Evolutionary conservation across 1,139 yeast species (phyloP), one percentile per base, ranked within the genome.

Genomic region (Lodderomyces beijingensis): DNA sequence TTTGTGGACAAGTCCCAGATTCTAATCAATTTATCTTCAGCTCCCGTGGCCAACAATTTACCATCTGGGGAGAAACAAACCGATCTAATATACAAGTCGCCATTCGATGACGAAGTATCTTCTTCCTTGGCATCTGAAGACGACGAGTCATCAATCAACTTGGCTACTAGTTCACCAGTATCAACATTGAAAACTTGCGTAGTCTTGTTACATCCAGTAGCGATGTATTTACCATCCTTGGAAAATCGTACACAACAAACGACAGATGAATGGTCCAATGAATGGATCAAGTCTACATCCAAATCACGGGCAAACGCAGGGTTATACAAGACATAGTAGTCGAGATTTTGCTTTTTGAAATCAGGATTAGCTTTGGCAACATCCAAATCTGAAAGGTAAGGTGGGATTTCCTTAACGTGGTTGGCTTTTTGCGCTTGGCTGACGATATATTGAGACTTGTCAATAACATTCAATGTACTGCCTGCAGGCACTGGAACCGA

Each of bases 11-110:
- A 77, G 58, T 91, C 96, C 98, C 98, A 91, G 53, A 91, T 89
- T 59, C 98, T 77, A 50, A 91, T 91, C 54, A 87, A 79, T 61
- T 87, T 88, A 63, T 91, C 98, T 64, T 91, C 98, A 27, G 97
- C 97, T 53, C 98, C 98, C 12, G 97, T 91, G 21, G 97, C 97
- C 51, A 91, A 74, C 50, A 77, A 84, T 60, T 87, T 86, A 35
- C 97, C 97, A 62, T 89, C 96, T 29, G 97, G 97, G 2, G 95
- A 85, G 65, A 91, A 89, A 57, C 97, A 89, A 33, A 91, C 96
- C 1, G 95, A 85, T 53, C 97, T 78, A 49, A 89, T 88, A 63
- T 91, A 91, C 52, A 91, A 70, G 58, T 91, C 97, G 28, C 94
- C 79, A 42, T 73, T 70, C 37, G 74, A 67, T 28, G 72, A 67